Evolutionary conservation across 345 rosid genomes (phyloP).

Genomic region (Dimocarpus longan): DNA sequence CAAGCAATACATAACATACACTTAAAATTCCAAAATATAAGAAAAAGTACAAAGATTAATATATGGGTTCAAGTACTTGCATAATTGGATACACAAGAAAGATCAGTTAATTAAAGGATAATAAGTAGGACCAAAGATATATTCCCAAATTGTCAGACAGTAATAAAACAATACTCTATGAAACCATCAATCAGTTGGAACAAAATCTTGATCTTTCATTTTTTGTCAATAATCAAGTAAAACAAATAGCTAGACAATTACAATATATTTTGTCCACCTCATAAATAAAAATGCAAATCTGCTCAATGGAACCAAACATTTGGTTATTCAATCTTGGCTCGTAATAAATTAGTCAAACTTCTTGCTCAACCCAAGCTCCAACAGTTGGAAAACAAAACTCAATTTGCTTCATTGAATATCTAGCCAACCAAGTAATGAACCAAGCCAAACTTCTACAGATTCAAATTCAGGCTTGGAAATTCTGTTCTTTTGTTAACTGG

Average conservation of each 20-base stretch:
- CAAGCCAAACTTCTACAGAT: neutral
- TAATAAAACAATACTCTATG: neutral
- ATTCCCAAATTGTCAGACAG: neutral
- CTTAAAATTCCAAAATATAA: neutral
- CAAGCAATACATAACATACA: neutral
- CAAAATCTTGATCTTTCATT: neutral
- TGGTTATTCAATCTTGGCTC: neutral
- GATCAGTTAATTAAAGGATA: neutral
- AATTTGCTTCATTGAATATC: neutral
- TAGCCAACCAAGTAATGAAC: neutral
- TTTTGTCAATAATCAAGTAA: neutral
- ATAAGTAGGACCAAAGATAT: neutral
- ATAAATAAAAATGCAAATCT: neutral
- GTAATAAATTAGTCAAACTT: neutral
- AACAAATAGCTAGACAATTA: neutral
- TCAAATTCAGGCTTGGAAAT: neutral
- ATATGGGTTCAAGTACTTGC: neutral
- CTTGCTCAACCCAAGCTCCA: neutral
- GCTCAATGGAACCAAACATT: neutral
- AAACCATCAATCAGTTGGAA: neutral
- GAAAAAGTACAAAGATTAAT: neutral
- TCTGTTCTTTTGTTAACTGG: neutral
- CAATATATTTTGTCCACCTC: neutral
- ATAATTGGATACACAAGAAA: neutral
- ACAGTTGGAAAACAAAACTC: neutral